phyloP scores from a whole-genome alignment of 1,284 basidiomycete species.

The Taiwanofungus camphoratus region DNA sequence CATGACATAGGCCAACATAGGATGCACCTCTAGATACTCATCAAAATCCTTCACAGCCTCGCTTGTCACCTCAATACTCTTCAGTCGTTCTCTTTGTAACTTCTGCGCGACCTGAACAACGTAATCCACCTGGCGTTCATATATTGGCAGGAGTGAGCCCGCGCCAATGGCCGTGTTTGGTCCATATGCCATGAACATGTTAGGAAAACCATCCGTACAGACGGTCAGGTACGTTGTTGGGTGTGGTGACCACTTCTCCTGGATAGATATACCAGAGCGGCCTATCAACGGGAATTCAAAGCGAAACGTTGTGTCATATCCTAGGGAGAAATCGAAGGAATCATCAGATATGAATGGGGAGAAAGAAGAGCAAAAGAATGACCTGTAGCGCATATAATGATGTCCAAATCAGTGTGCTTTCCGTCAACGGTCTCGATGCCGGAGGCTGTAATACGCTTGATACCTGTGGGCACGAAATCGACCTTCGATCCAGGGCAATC shows the following conservation, averaged over 20 bases:
- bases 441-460: constrained; percentile 43
- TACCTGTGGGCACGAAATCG: constrained; percentile 45
- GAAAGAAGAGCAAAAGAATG: too few relatives aligned
- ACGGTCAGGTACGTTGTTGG: constrained; percentile 51
- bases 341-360: too few relatives aligned
- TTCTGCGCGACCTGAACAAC: constrained; percentile 47
- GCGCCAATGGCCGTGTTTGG: constrained; percentile 51
- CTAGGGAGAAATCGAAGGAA: constrained; percentile 25
- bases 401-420: constrained; percentile 45
- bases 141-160: constrained; percentile 44
- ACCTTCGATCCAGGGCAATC: constrained; percentile 32
- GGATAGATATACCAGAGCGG: constrained; percentile 40
- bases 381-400: constrained; percentile 37
- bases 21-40: constrained; percentile 39
- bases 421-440: constrained; percentile 57
- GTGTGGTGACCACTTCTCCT: constrained; percentile 45
- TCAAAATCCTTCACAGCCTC: constrained; percentile 58
- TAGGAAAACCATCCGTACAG: constrained; percentile 55
- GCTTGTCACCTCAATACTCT: constrained; percentile 52
- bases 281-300: constrained; percentile 50
- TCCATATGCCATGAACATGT: constrained; percentile 50
- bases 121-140: constrained; percentile 54
- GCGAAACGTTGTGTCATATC: constrained; percentile 49
- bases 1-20: background rate
- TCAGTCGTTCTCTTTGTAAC: constrained; percentile 52